phyloP scores from a whole-genome alignment of 768 basidiomycete species.

The Amanita inopinata region DNA sequence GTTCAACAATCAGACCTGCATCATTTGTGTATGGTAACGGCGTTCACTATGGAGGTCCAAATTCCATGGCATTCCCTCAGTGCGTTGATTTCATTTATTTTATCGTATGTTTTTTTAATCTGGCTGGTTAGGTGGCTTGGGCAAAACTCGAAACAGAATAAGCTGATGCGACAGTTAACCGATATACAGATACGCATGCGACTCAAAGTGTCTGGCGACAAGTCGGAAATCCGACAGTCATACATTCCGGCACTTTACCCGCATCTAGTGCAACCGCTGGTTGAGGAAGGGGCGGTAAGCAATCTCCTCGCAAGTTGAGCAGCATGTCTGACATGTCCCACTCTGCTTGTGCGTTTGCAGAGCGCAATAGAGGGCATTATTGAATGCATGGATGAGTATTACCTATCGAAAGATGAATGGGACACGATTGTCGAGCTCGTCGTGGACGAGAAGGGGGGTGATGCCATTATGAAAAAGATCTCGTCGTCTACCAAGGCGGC shows the following conservation, averaged over 20 bases:
- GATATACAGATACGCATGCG: conserved; percentile 97
- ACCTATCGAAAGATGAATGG: conserved; percentile 91
- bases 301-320: conserved; percentile 1
- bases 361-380: conserved; percentile 78
- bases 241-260: conserved; percentile 88
- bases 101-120: neutral
- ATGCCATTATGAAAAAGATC: conserved; percentile 74
- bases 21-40: conserved; percentile 72
- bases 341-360: conserved; percentile 28
- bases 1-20: conserved; percentile 84
- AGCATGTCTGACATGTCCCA: conserved; percentile 1
- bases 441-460: conserved; percentile 70
- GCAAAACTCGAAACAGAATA: conserved; percentile 89
- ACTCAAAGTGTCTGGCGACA: conserved; percentile 84
- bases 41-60: conserved; percentile 55
- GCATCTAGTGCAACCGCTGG: conserved; percentile 70
- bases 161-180: conserved; percentile 67
- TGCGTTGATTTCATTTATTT: conserved; percentile 28
- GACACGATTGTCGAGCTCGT: conserved; percentile 93
- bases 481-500: conserved; percentile 69
- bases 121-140: conserved; percentile 74
- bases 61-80: conserved; percentile 75
- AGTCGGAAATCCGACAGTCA: conserved; percentile 79
- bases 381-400: conserved; percentile 88
- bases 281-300: conserved; percentile 66